Evolutionary conservation across 768 basidiomycete species (phyloP), one percentile per base, ranked within the genome.

Genomic region (Pisolithus orientalis): DNA sequence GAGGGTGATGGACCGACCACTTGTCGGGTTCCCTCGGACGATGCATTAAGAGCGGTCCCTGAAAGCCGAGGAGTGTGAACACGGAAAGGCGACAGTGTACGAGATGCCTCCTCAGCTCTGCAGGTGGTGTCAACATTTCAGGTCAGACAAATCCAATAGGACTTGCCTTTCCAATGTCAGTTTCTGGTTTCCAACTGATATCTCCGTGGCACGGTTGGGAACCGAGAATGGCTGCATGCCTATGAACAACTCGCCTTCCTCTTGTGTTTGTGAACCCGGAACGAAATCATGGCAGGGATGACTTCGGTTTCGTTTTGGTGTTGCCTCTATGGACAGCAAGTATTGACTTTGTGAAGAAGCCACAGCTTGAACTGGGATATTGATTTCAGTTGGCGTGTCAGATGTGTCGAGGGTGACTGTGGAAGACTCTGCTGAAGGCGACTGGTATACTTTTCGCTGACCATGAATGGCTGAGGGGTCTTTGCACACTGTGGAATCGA

Each of bases 241-340:
- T 44, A 61, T 8, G 5, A 45, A 52, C 17, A 71, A 48, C 28
- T 69, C 68, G 39, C 51, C 51, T 55, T 72, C 70, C 31, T 62
- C 60, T 45, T 63, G 70, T 14, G 59, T 62, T 39, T 72, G 71
- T 10, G 71, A 71, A 25, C 66, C 68, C 28, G 59, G 42, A 6
- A 72, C 57, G 10, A 46, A 39, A 11, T 59, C 63, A 0, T 28
- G 17, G 32, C 6, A 38, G 14, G 60, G 51, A 62, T 63, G 6
- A 66, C 62, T 31, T 67, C 70, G 60, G 58, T 70, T 60, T 71
- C 74, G 64, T 38, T 62, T 70, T 9, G 67, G 67, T 11, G 67
- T 68, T 16, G 63, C 61, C 45, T 68, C 67, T 28, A 42, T 29
- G 31, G 57, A 58, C 31, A 68, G 65, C 32, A 68, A 65, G 47